These are phyloP conservation scores for Candida michaelii DNA, from an alignment of 805 yeast genomes.

Conservation along the genomic window DNA sequence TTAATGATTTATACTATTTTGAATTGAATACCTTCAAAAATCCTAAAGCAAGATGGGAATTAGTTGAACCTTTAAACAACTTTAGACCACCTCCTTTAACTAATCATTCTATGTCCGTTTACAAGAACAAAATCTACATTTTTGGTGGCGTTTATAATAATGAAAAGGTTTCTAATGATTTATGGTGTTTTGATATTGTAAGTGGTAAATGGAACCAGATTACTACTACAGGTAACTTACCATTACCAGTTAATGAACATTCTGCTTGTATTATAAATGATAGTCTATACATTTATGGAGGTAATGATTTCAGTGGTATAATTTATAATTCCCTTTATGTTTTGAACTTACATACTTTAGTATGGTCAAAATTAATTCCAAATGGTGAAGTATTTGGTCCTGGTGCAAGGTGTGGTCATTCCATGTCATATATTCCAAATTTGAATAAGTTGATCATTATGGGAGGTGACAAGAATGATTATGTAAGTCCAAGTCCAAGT, in stretches of 20 bases:
- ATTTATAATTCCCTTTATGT: constrained; percentile 67
- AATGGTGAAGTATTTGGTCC: constrained; percentile 55
- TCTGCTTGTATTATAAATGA: constrained; percentile 79
- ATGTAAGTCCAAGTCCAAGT: constrained; percentile 47
- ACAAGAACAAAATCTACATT: constrained; percentile 73
- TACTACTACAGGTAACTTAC: constrained; percentile 67
- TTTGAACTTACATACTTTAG: constrained; percentile 68
- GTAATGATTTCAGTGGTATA: constrained; percentile 72
- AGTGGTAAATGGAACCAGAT: constrained; percentile 69
- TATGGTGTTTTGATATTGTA: constrained; percentile 77
- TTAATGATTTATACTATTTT: constrained; percentile 81
- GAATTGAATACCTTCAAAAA: constrained; percentile 84
- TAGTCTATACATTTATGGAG: constrained; percentile 83
- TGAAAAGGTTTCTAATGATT: constrained; percentile 65
- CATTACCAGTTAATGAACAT: constrained; percentile 90
- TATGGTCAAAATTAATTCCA: constrained; percentile 69
- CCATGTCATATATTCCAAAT: constrained; percentile 67
- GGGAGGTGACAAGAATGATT: constrained; percentile 89
- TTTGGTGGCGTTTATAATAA: constrained; percentile 87
- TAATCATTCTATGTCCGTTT: constrained; percentile 85
- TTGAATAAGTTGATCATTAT: constrained; percentile 73
- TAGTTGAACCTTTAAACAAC: constrained; percentile 52
- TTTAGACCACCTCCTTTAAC: constrained; percentile 77
- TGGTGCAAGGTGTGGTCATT: constrained; percentile 88
- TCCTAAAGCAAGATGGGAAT: constrained; percentile 83